These are phyloP conservation scores for Claviceps sp. DNA, from an alignment of 2,329 filamentous ascomycete genomes.

Conservation along the genomic window DNA sequence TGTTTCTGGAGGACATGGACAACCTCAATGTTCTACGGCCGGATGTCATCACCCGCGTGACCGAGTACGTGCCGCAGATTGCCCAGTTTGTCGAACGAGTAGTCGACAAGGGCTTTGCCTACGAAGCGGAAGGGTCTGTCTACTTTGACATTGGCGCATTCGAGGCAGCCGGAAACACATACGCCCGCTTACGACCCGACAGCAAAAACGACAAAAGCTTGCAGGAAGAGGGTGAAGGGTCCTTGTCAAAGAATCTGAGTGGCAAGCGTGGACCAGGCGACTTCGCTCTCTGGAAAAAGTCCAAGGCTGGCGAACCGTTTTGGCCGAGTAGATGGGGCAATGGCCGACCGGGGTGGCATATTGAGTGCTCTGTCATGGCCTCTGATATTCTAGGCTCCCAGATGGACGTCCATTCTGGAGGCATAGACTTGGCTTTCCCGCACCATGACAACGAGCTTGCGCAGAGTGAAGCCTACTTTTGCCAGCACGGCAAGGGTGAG, in stretches of 20 bases:
- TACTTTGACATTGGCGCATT: slow-evolving; percentile 89
- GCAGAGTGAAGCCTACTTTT: slow-evolving; percentile 79
- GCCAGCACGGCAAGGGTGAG: slow-evolving; percentile 32
- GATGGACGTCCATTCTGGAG: slow-evolving; percentile 89
- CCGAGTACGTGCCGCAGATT: slow-evolving; percentile 81
- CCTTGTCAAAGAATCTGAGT: slow-evolving; percentile 47
- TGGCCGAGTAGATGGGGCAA: slow-evolving; percentile 84
- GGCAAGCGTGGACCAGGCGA: slow-evolving; percentile 67
- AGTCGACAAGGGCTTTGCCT: slow-evolving; percentile 75
- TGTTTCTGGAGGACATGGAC: slow-evolving; percentile 80
- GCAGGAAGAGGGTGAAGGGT: slow-evolving; percentile 81
- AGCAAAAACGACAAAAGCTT: slow-evolving; percentile 72
- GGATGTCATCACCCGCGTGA: slow-evolving; percentile 76
- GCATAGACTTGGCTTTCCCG: slow-evolving; percentile 81
- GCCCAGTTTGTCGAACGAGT: slow-evolving; percentile 73
- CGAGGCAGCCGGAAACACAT: slow-evolving; percentile 70
- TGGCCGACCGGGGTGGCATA: slow-evolving; percentile 89
- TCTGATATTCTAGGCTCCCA: slow-evolving; percentile 70
- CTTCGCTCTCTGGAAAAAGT: slow-evolving; percentile 89
- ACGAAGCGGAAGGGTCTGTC: slow-evolving; percentile 69
- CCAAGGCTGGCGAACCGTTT: slow-evolving; percentile 79
- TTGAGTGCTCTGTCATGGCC: slow-evolving; percentile 94
- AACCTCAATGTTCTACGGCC: slow-evolving; percentile 74
- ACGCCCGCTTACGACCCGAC: slow-evolving; percentile 75
- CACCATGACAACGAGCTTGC: slow-evolving; percentile 90